Evolutionary conservation across 1,284 basidiomycete genomes (phyloP), one percentile per base, ranked within the genome.

Genomic region (Tylopilus orsonianus): DNA sequence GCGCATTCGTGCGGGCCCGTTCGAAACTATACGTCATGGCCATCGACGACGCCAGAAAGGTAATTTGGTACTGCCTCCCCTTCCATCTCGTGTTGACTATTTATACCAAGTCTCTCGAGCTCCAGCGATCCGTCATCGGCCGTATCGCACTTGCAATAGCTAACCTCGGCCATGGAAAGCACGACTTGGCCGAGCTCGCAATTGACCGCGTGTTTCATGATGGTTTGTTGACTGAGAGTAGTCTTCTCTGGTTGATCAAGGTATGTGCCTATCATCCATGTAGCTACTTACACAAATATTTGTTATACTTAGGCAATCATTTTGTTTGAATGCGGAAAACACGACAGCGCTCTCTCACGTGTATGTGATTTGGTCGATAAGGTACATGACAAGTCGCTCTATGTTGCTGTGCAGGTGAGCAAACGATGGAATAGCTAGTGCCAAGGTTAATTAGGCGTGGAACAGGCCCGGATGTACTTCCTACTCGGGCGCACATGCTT

Each of bases 161-260:
- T 4, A 7, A 5, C 10, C 12, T 42, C 4, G 30, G 26, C 14
- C 22, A 38, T 2, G n/a, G 30, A 2, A 32, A 55, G 5, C 6
- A 38, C 3, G 52, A 41, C 9, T 32, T 14, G 13, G 52, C 26
- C 2, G 10, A 37, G 22, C 22, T 27, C 3, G 18, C 2, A 4
- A 38, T 54, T 32, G 52, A 54, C 22, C 30, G 44, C 16, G 52
- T 23, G 12, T 53, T 45, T 16, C 13, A 10, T 14, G 46, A 41
- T n/a, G n/a, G 42, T 27, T 24, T 32, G 19, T 1, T 27, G 7
- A 20, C 8, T 2, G 46, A 42, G 18, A 41, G 30, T 8, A 50
- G 23, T 1, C 10, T 42, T 36, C 36, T 55, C 18, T 38, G 50
- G 20, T 20, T 41, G 8, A 49, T 53, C 32, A 53, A 54, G 38